Base-by-base conservation (phyloP, 2,329 filamentous ascomycete genomes). In the Penicillium sclerotigenum region DNA sequence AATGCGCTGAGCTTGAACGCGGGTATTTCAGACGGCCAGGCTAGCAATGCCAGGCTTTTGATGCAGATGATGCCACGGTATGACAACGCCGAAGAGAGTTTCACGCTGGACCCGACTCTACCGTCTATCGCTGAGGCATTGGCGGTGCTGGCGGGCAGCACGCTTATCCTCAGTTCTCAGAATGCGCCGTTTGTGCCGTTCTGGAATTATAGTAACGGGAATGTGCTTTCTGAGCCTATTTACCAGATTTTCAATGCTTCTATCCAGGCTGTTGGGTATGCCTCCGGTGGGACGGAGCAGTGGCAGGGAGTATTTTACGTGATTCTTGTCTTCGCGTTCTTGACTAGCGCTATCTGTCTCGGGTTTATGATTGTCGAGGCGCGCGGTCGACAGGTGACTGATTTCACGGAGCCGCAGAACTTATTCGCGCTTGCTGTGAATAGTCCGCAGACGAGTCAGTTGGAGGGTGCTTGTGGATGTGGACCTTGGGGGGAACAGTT, bases 331-430 rank as follows among this genome's bases (percentile, higher is more conserved):
- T 72, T 85, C 14, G 85, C 89, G 1, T 89, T 91, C 64, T 59
- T 83, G 24, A 83, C 88, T 64, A 91, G 89, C 68, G 57, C 86
- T 26, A 75, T 87, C 37, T 88, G 87, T 54, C 74, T 90, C 0
- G 65, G 76, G 2, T 91, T 90, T 72, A 79, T 87, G 59, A 69
- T 87, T 48, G 67, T 82, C 45, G 77, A 83, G 51, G 66, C 81
- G 60, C 68, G 76, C 6, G 76, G 76, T 0, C 83, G 83, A 0
- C 80, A 90, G 22, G 83, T 93, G 8, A 91, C 87, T 0, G 90
- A 93, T 73, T 91, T 88, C 67, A 89, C 86, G 0, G 89, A 93
- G 65, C 87, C 89, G 0, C 84, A 87, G 52, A 91, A 91, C 67
- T 75, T 91, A 2, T 91, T 92, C 65, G 79, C 85, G 0, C 73